Conservation (phyloP, 2,329 filamentous ascomycete species). For the Alternaria viburni region DNA sequence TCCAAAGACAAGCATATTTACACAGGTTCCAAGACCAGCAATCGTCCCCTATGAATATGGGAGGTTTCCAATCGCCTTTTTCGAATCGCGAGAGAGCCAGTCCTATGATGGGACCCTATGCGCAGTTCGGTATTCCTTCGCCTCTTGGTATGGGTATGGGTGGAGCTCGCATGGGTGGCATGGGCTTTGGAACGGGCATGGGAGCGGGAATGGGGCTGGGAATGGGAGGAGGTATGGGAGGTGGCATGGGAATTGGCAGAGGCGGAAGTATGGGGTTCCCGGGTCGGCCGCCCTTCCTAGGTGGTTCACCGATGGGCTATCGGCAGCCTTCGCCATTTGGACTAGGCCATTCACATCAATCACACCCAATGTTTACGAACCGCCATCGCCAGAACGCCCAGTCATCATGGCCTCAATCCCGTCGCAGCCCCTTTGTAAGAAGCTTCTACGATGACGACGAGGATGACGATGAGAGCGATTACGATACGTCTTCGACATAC, state of each 20-base stretch:
- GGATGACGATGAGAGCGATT: conserved; percentile 18
- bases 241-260: not conserved
- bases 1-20: conserved; percentile 1
- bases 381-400: conserved; percentile 3
- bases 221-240: not conserved
- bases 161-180: not conserved
- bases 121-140: not conserved
- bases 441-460: conserved; percentile 8
- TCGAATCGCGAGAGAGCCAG: not conserved
- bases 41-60: not conserved
- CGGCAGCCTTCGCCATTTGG: conserved; percentile 1
- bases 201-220: not conserved
- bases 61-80: not conserved
- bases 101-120: conserved; percentile 6
- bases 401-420: not conserved
- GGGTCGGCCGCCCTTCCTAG: not conserved
- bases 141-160: conserved; percentile 2
- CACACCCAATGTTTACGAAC: not conserved
- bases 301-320: not conserved
- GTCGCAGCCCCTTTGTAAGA: not conserved
- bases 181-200: not conserved
- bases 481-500: not conserved
- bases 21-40: not conserved
- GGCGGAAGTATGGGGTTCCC: not conserved
- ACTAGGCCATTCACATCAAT: not conserved